A percentile compares a stretch with the other conserved stretches of the same genome.
Evolutionary conservation across 495 filamentous ascomycete species (phyloP).

Genomic region (Elasticomyces elasticus): DNA sequence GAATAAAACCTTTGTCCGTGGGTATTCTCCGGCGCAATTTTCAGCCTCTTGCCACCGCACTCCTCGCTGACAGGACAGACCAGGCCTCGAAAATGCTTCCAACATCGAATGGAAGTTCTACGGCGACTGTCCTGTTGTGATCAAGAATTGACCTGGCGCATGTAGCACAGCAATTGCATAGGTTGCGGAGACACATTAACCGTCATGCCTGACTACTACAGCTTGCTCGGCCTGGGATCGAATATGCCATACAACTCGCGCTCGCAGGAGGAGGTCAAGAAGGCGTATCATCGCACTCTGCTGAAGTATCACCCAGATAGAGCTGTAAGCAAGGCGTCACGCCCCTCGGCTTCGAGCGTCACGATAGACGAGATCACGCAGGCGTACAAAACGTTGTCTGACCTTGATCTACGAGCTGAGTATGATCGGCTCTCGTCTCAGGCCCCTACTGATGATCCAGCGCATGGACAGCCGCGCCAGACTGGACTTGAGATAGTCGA

Average conservation of each 20-base stretch:
- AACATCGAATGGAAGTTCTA: too few species aligned
- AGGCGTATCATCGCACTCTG: conserved; percentile 69
- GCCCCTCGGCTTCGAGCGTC: conserved; percentile 4
- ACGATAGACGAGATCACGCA: conserved; percentile 70
- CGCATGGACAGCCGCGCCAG: conserved; percentile 9
- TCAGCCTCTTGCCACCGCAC: too few species aligned
- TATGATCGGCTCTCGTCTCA: conserved; percentile 49
- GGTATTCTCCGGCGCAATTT: too few species aligned
- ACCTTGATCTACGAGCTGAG: conserved; percentile 45
- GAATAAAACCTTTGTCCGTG: too few species aligned
- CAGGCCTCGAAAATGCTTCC: too few species aligned
- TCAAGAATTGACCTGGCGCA: too few species aligned
- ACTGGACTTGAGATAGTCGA: conserved; percentile 74
- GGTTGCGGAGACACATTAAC: too few species aligned
- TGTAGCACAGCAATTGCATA: too few species aligned
- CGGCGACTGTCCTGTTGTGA: too few species aligned
- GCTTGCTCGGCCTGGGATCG: conserved; percentile 43
- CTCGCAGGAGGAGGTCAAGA: conserved; percentile 46
- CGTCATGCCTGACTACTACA: conserved; percentile 39
- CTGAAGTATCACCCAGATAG: conserved; percentile 81
- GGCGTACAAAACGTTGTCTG: conserved; percentile 62
- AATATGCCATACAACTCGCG: conserved; percentile 9
- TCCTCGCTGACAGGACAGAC: too few species aligned
- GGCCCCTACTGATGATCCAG: conserved; percentile 19
- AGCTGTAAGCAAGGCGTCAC: conserved; percentile 16